Evolutionary conservation across 345 rosid species (phyloP).

Genomic region (Theobroma cacao): DNA sequence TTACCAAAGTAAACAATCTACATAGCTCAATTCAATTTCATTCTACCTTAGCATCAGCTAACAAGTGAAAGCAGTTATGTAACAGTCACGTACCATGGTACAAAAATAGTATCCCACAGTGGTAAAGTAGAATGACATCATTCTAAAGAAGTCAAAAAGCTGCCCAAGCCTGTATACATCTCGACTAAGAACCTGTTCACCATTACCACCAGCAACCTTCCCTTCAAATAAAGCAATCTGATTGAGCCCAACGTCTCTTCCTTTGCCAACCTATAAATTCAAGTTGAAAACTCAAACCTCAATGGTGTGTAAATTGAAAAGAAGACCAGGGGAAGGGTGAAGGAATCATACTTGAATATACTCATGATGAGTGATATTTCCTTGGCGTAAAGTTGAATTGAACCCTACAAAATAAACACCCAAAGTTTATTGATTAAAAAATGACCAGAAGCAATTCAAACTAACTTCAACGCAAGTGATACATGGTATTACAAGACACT

Average conservation of each 20-base stretch:
- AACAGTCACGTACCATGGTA: constrained; percentile 69
- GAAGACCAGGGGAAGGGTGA: neutral
- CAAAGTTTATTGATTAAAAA: neutral
- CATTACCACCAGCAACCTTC: constrained; percentile 98
- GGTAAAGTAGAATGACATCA: constrained; percentile 96
- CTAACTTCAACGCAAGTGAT: neutral
- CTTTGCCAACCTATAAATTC: constrained; percentile 88
- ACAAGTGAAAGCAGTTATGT: neutral
- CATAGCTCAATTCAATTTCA: neutral
- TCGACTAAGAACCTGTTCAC: constrained; percentile 98
- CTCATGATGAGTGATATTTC: constrained; percentile 97
- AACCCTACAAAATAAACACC: constrained; percentile 54
- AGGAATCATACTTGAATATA: constrained; percentile 73
- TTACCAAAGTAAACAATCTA: neutral
- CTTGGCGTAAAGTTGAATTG: constrained; percentile 94
- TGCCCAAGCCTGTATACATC: constrained; percentile 98
- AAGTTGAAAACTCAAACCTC: constrained; percentile 2
- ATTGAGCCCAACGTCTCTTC: constrained; percentile 97
- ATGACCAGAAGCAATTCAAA: constrained; percentile 3
- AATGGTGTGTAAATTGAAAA: neutral
- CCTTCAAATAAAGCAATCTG: constrained; percentile 99
- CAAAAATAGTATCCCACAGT: constrained; percentile 95
- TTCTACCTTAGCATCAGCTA: neutral
- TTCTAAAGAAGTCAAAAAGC: constrained; percentile 94
- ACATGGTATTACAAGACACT: neutral